Evolutionary conservation across 2,329 filamentous ascomycete genomes (phyloP), one percentile per base, ranked within the genome.

Genomic region (Diaporthe australafricana): DNA sequence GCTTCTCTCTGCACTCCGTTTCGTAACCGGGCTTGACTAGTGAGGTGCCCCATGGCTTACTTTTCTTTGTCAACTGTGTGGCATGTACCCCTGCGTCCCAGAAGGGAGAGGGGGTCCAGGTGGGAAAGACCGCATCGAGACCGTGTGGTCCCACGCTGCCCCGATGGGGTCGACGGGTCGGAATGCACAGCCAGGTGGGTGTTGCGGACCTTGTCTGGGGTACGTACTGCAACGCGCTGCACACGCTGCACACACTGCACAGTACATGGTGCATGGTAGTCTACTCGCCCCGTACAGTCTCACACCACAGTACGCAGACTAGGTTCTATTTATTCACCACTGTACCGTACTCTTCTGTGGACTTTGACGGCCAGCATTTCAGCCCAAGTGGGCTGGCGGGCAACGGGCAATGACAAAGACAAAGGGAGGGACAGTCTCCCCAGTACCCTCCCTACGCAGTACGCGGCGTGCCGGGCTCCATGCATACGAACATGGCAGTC

Each of bases 311-410:
- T 65, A 65, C 27, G 17, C 22, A 47, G 12, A 7, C 60, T 40
- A 17, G n/a, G 17, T 60, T 56, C 52, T 48, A 56, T 65, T 50
- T 50, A 35, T 42, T 42, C 35, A 42, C 55, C 55, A 60, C 55
- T 35, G 57, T 22, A 47, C 57, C 25, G 17, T 11, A 27, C 27
- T 32, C 50, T 27, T 30, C 30, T 35, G 52, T 55, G 52, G 52
- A 30, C 50, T 55, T 25, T 12, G 52, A 30, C 45, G 47, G 35
- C 63, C 45, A 48, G 72, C 57, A 71, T 66, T 71, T 66, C 69
- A 66, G 72, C 72, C 72, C 72, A 73, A 73, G 72, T 73, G 72
- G 72, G 72, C 72, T 65, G 67, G 66, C 40, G 66, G 42, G 45
- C 53, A 60, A 30, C 40, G 55, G 55, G 53, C 53, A 60, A 50